These are phyloP conservation scores for Penicillium sp. DNA, from an alignment of 2,329 filamentous ascomycete genomes.

Conservation along the genomic window DNA sequence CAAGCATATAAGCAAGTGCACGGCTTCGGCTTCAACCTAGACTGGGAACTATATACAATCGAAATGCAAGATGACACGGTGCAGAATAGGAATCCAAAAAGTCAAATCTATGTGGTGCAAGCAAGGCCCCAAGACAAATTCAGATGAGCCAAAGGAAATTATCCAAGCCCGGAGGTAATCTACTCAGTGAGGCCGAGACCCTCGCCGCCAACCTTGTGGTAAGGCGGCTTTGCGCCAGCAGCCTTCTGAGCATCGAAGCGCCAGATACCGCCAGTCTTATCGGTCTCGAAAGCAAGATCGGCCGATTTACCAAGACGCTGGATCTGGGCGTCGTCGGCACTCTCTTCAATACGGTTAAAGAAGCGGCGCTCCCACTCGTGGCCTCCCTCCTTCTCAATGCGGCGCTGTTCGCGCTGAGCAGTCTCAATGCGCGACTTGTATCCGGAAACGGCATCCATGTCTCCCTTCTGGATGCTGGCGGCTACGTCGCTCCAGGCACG, in stretches of 20 bases:
- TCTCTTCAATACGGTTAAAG: conserved; percentile 56
- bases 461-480: conserved; percentile 71
- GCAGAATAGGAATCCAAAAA: conserved; percentile 12
- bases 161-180: not conserved
- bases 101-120: conserved; percentile 21
- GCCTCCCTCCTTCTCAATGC: conserved; percentile 71
- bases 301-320: conserved; percentile 44
- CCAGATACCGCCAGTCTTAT: conserved; percentile 70
- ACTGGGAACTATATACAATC: conserved; percentile 25
- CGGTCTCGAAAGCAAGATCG: conserved; percentile 52
- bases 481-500: conserved; percentile 87
- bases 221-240: conserved; percentile 42
- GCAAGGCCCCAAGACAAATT: not conserved
- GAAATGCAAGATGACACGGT: conserved; percentile 19
- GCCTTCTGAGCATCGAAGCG: conserved; percentile 60
- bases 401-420: conserved; percentile 73
- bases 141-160: not conserved
- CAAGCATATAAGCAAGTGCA: conserved; percentile 7
- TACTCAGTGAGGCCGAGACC: conserved; percentile 39
- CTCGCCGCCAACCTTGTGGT: conserved; percentile 40
- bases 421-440: conserved; percentile 92
- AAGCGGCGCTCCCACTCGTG: conserved; percentile 79
- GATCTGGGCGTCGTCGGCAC: conserved; percentile 40
- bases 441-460: conserved; percentile 73
- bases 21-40: conserved; percentile 11